Evolutionary conservation across 2,329 filamentous ascomycete genomes (phyloP).

Genomic region (Talaromyces sp.): DNA sequence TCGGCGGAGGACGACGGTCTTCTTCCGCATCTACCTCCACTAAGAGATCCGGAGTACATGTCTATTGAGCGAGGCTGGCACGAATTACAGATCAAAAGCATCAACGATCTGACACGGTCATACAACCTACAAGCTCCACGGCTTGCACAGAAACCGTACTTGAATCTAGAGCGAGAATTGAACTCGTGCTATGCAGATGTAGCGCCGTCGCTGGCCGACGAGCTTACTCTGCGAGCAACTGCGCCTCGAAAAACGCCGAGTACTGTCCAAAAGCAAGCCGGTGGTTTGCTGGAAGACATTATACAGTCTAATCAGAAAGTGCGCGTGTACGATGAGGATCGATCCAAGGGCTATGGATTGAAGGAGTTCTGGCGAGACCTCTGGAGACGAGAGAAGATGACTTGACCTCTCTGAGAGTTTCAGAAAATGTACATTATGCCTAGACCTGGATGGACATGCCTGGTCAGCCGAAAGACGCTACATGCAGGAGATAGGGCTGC

Average conservation of each 20-base stretch:
- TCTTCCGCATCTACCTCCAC: constrained; percentile 52
- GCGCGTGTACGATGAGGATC: constrained; percentile 67
- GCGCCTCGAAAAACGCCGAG: constrained; percentile 31
- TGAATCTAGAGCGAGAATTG: constrained; percentile 75
- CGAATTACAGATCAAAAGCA: constrained; percentile 65
- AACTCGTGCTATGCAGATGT: constrained; percentile 77
- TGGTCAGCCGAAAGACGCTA: too few relatives aligned
- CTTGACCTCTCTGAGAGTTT: too few relatives aligned
- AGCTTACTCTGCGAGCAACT: constrained; percentile 65
- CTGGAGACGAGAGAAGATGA: constrained; percentile 42
- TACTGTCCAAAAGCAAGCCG: constrained; percentile 26
- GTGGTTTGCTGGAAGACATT: constrained; percentile 22
- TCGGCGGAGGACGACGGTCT: constrained; percentile 14
- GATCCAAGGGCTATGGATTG: constrained; percentile 71
- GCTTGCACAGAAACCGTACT: constrained; percentile 89
- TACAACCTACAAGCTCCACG: constrained; percentile 96
- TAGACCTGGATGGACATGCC: not conserved
- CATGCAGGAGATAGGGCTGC: too few relatives aligned
- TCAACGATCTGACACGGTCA: constrained; percentile 74
- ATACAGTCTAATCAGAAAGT: constrained; percentile 52
- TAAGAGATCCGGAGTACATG: constrained; percentile 76
- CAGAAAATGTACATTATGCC: not conserved
- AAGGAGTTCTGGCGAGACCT: constrained; percentile 86
- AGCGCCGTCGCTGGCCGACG: constrained; percentile 66
- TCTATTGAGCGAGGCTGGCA: constrained; percentile 68